Evolutionary conservation across 768 basidiomycete genomes (phyloP), one percentile per base, ranked within the genome.

Genomic region (Tremella mesenterica): DNA sequence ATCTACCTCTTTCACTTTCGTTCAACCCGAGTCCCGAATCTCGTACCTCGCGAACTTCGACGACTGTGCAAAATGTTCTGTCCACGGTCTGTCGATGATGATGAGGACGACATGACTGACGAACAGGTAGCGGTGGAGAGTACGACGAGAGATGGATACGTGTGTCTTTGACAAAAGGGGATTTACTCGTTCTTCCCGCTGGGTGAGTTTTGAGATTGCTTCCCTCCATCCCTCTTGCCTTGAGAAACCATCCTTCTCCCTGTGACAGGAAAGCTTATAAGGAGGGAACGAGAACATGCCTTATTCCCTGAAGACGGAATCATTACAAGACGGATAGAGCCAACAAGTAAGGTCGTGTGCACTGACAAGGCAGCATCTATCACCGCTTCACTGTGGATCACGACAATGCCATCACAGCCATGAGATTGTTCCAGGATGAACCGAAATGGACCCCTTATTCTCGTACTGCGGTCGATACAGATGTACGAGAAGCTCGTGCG

Each of bases 311-410:
- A n/a, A n/a, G n/a, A n/a, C n/a, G n/a, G n/a, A n/a, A n/a, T n/a
- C n/a, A n/a, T n/a, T n/a, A n/a, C n/a, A n/a, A n/a, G n/a, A n/a
- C n/a, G n/a, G n/a, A n/a, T n/a, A n/a, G 38, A 8, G n/a, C n/a
- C 38, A 41, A 10, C 10, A 34, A 34, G 33, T 34, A 18, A 18
- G 4, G n/a, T 4, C 4, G 21, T 21, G 5, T 4, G 21, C 4
- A 18, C 21, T 41, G 14, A 26, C 23, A 25, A 9, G 0, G 14
- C 36, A 67, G 70, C 0, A 89, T 92, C 63, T 95, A 91, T 72
- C 92, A 96, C 75, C 85, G 91, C 34, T 96, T 95, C 76, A 92
- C 88, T 0, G 81, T 95, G 14, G 89, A 93, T 67, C 79, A 81
- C 57, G 74, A 67, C 46, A 81, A 95, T 72, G 75, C 75, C 29